Percentiles rank a stretch among this genome's conserved stretches.
phyloP scores from a whole-genome alignment of 495 filamentous ascomycete species.

The Podospora didyma region DNA sequence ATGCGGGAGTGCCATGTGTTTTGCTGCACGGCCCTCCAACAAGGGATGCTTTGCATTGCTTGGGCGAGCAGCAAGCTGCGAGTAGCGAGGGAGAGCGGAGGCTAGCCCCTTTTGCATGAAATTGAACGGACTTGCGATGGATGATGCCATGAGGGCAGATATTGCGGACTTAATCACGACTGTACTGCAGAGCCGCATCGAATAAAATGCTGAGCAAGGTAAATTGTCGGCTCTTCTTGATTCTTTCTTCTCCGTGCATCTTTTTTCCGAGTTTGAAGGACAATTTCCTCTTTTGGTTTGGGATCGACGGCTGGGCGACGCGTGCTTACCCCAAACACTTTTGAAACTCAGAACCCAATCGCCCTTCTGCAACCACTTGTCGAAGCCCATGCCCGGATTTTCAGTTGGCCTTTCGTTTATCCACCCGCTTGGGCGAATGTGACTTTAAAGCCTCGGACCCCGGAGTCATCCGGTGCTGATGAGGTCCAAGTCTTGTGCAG shows the following conservation, averaged over 20 bases:
- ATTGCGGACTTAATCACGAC: slow-evolving; percentile 2
- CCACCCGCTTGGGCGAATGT: no score
- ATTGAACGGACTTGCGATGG: not conserved
- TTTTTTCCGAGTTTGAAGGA: not conserved
- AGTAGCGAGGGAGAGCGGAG: not conserved
- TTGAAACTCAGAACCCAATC: not conserved
- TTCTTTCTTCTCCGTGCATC: not conserved
- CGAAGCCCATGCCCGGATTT: no score
- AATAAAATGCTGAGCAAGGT: not conserved
- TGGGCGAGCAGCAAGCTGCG: slow-evolving; percentile 1
- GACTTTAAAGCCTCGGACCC: no score
- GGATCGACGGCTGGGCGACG: not conserved
- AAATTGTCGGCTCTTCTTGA: not conserved
- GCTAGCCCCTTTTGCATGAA: not conserved
- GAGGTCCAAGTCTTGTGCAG: no score
- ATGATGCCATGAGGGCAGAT: slow-evolving; percentile 1
- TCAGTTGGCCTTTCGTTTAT: no score
- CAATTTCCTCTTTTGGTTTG: not conserved
- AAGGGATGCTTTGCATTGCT: not conserved
- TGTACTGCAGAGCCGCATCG: not conserved
- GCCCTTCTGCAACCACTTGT: not conserved
- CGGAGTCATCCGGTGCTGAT: no score
- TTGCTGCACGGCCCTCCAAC: no score
- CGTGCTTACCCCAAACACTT: slow-evolving; percentile 1
- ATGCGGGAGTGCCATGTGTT: no score